These are phyloP conservation scores for Acanthamoeba lenticulata DNA, from an alignment of 208 protist genomes.

Conservation along the genomic window DNA sequence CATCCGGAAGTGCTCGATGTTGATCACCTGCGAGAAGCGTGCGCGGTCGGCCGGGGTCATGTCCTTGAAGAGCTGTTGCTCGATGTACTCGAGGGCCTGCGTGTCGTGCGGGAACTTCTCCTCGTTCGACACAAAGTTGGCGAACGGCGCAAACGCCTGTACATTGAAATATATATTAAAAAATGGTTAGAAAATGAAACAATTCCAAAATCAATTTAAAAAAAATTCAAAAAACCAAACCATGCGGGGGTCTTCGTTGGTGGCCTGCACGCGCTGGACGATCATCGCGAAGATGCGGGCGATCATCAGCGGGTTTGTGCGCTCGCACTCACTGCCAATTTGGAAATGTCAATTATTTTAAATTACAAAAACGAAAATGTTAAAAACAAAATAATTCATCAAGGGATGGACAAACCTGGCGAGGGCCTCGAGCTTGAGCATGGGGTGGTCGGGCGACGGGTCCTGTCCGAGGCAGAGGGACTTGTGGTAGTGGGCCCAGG, in stretches of 20 bases:
- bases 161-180: neutral
- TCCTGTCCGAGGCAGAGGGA: neutral
- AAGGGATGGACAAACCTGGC: neutral
- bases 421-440: conserved; percentile 35
- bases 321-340: neutral
- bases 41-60: neutral
- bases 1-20: conserved; percentile 45
- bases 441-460: conserved; percentile 16
- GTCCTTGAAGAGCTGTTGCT: conserved; percentile 14
- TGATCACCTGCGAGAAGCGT: neutral
- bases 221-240: neutral
- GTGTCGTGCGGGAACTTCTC: conserved; percentile 18
- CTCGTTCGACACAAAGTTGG: conserved; percentile 52
- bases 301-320: conserved; percentile 60
- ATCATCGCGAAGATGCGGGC: conserved; percentile 27
- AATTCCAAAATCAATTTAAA: neutral
- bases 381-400: neutral
- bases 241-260: conserved; percentile 19
- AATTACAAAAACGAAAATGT: neutral
- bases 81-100: neutral
- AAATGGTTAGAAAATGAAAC: no score
- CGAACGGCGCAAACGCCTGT: conserved; percentile 26
- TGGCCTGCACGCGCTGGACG: neutral
- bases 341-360: neutral
- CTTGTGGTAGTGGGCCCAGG: conserved; percentile 14